Base-by-base conservation (phyloP, 108 stramenopile genomes). In the Chaetoceros tenuissimus region DNA sequence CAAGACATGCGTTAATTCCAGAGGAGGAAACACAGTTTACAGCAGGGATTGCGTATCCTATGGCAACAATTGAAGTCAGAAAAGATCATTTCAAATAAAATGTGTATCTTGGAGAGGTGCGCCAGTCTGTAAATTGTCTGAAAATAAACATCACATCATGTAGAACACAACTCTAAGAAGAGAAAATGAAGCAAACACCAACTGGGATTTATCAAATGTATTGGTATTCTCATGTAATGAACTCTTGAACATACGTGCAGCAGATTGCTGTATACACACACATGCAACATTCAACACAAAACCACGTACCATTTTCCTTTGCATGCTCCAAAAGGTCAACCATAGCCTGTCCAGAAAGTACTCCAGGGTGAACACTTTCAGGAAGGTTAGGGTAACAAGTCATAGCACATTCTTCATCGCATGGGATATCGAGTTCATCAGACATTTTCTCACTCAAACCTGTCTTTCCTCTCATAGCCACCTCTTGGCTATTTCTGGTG, bases 1-100 rank as follows among this genome's bases (percentile, higher is more conserved):
- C 95, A 53, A 96, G 80, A 64, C 84, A 86, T 31, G 87, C 73
- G 75, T 96, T 96, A 54, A 92, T 89, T 20, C 88, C 76, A 52
- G 85, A 92, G 23, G 85, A 83, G 19, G 91, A 87, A 22, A 91
- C 86, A 47, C 87, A 89, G 80, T 96, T 96, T 23, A 96, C 95
- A 5, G 93, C 95, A 56, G 95, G 95, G 63, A 96, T 94, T 57
- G 95, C 95, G 58, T 85, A 93, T 46, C 81, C 83, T 74, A 46
- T 20, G 28, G 24, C 28, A 63, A 19, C 24, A 17, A 63, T 18
- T 28, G 20, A 19, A 24, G 13, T 19, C 22, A 21, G 21, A 19
- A 45, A 7, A 3, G 5, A 55, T 3, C 34, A 55, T 5, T 28
- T 18, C 54, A 55, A 30, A 55, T 20, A 23, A 55, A 55, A 55